phyloP scores from a whole-genome alignment of 371 early-diverging fungal species.

The Smittium mucronatum region DNA sequence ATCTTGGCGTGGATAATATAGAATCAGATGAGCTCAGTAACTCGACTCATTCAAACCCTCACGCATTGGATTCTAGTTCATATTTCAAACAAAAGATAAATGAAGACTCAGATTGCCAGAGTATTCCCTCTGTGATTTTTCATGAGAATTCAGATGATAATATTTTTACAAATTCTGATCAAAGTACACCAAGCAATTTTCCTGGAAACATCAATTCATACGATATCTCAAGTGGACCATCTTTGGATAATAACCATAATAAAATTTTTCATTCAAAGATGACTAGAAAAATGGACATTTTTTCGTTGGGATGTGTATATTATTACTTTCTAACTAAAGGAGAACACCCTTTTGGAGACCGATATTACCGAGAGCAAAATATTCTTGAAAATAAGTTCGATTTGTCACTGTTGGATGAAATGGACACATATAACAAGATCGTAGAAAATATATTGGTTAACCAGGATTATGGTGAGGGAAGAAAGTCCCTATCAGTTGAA shows the following conservation, averaged over 20 bases:
- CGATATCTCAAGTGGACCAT: background rate
- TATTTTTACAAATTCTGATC: too few relatives aligned
- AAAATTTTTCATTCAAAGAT: slow-evolving; percentile 37
- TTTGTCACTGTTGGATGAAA: slow-evolving; percentile 49
- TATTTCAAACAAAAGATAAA: too few relatives aligned
- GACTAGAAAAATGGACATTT: slow-evolving; percentile 85
- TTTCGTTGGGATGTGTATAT: slow-evolving; percentile 89
- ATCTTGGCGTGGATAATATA: too few relatives aligned
- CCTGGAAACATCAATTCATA: too few relatives aligned
- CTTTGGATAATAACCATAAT: background rate
- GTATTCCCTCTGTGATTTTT: too few relatives aligned
- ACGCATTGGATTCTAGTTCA: too few relatives aligned
- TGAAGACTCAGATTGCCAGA: too few relatives aligned
- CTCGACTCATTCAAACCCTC: too few relatives aligned
- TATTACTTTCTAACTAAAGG: slow-evolving; percentile 82
- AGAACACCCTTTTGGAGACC: slow-evolving; percentile 90
- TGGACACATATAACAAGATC: slow-evolving; percentile 31
- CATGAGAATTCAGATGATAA: too few relatives aligned
- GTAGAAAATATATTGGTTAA: background rate
- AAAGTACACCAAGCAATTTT: too few relatives aligned
- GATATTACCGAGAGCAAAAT: slow-evolving; percentile 71
- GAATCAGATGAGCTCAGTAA: too few relatives aligned
- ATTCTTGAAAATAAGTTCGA: slow-evolving; percentile 61
- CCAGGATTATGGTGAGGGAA: background rate
- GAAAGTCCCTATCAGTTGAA: background rate